A percentile compares a stretch with the other conserved stretches of the same genome.
phyloP scores from a whole-genome alignment of 108 stramenopile species.

The Poteriospumella lacustris region DNA sequence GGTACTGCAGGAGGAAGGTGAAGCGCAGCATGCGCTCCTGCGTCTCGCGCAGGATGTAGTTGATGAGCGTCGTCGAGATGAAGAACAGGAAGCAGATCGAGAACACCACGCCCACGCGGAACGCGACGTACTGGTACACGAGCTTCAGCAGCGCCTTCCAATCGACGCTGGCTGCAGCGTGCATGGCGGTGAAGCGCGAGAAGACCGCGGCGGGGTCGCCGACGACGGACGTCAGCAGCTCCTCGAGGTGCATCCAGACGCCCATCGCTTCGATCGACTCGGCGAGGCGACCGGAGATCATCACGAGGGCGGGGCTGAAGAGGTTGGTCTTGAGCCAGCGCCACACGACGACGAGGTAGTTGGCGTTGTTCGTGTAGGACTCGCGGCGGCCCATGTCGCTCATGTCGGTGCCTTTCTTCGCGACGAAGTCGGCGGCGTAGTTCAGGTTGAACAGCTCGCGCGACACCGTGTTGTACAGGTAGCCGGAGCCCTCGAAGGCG shows the following conservation, averaged over 20 bases:
- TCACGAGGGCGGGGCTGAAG: background rate
- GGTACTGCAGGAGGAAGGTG: slow-evolving; percentile 68
- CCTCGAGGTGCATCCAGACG: background rate
- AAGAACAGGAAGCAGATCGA: slow-evolving; percentile 80
- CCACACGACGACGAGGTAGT: background rate
- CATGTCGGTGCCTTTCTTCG: slow-evolving; percentile 32
- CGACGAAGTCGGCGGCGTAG: slow-evolving; percentile 46
- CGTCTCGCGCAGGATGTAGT: slow-evolving; percentile 82
- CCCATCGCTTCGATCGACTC: background rate
- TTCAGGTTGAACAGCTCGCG: slow-evolving; percentile 52
- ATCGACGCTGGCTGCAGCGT: background rate
- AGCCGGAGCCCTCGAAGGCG: slow-evolving; percentile 29
- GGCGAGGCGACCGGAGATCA: background rate
- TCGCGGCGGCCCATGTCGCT: background rate
- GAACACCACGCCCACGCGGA: slow-evolving; percentile 62
- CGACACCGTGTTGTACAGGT: slow-evolving; percentile 46
- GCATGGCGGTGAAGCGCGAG: background rate
- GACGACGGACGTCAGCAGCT: background rate
- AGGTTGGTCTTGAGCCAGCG: background rate
- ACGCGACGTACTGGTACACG: slow-evolving; percentile 38
- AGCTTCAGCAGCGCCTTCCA: slow-evolving; percentile 22
- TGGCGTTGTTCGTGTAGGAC: background rate
- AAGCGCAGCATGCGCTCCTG: slow-evolving; percentile 94
- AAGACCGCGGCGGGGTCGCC: background rate
- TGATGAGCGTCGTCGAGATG: slow-evolving; percentile 75